phyloP scores from a whole-genome alignment of 805 yeast genomes.

The Suhomyces faveliae region DNA sequence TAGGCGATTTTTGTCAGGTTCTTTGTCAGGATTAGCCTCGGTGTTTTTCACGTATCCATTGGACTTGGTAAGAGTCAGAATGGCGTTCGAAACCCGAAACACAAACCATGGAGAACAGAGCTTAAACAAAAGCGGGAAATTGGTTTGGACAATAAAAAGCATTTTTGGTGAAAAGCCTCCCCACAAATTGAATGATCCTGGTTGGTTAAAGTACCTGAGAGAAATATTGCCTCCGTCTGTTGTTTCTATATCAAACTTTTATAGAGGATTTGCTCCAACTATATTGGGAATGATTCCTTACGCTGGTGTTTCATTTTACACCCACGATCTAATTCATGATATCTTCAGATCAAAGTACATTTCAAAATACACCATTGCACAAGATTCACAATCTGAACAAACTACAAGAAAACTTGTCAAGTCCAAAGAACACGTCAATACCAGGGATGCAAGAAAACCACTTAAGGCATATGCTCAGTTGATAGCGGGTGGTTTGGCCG shows the following conservation, averaged over 20 bases:
- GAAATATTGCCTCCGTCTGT: conserved; percentile 29
- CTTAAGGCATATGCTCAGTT: conserved; percentile 89
- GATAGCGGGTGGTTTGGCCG: conserved; percentile 93
- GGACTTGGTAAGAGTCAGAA: conserved; percentile 83
- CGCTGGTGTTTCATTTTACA: conserved; percentile 95
- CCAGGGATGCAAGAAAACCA: conserved; percentile 55
- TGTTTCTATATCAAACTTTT: conserved; percentile 62
- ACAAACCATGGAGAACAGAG: conserved; percentile 19
- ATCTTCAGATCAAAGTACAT: conserved; percentile 63
- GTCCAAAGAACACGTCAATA: conserved; percentile 21
- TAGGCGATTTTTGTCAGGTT: conserved; percentile 83
- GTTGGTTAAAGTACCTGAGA: conserved; percentile 37
- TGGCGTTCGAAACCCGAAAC: conserved; percentile 77
- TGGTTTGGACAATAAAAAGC: conserved; percentile 29
- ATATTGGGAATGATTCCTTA: conserved; percentile 95
- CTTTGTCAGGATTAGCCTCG: conserved; percentile 82
- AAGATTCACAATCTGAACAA: conserved; percentile 6
- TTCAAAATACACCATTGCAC: conserved; percentile 49
- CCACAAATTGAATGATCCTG: conserved; percentile 30
- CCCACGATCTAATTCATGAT: conserved; percentile 91
- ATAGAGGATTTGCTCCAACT: conserved; percentile 93
- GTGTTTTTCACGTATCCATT: conserved; percentile 91
- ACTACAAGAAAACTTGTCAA: conserved; percentile 9
- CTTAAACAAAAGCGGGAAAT: conserved; percentile 29
- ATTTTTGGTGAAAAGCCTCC: conserved; percentile 41